Evolutionary conservation across 352 stramenopile species (phyloP), one percentile per base, ranked within the genome.

Genomic region (Phytopythium oedochilum): DNA sequence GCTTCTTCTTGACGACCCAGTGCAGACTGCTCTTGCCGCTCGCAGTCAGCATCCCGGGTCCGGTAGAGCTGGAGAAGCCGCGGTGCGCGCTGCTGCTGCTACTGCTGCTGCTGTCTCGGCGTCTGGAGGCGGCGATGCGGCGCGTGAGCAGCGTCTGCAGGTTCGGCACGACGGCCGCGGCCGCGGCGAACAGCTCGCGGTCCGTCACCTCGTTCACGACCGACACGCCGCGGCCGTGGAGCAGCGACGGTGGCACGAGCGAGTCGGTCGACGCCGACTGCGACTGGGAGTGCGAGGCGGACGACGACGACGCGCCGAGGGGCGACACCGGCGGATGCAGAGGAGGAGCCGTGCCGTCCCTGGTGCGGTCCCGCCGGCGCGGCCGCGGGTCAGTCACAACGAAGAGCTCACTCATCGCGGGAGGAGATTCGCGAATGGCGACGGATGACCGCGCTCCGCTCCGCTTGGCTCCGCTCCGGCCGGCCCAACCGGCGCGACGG

Each of bases 1-100:
- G 67, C 56, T 73, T 68, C 54, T 69, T 75, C 53, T 71, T 68
- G 44, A 70, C 55, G n/a, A 75, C 57, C 70, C 70, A 78, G 44
- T 55, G 49, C 23, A 55, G 49, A 11, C 18, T 45, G 49, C n/a
- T 55, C 49, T 28, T 55, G 23, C 9, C 23, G 32, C 34, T 20
- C 9, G 22, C 34, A 15, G 20, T 17, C 8, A 12, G 9, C 0
- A 18, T 22, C 17, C 22, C 34, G 34, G 29, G 9, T 14, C 31
- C 31, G 46, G 15, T 20, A 8, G 40, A 4, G 35, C 35, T 42
- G 14, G 17, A 11, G 40, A 18, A 14, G 11, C 40, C 20, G 40
- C 40, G 40, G 22, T 46, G 40, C 12, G n/a, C 2, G 12, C 40
- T 46, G 34, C 20, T 43, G 48, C 23, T 43, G 34, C 48, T 40